Evolutionary conservation across 768 basidiomycete genomes (phyloP).

Genomic region (Sutorius australiensis): DNA sequence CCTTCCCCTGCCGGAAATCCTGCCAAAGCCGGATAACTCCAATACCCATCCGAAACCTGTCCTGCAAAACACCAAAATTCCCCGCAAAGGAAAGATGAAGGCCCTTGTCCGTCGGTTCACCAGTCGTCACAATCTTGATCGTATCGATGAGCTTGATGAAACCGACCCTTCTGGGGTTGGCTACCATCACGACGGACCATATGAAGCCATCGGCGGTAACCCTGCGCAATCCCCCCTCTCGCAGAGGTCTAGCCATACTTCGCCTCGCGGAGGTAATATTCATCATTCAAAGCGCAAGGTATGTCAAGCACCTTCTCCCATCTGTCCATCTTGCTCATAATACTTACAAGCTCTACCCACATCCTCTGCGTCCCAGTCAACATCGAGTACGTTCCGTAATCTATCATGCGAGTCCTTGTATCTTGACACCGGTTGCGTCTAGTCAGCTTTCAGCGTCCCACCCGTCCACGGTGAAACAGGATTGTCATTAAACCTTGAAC

Average conservation of each 20-base stretch:
- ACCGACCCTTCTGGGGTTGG: conserved; percentile 61
- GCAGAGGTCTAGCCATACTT: background rate
- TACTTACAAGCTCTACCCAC: conserved; percentile 12
- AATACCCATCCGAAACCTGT: background rate
- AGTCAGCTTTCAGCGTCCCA: conserved; percentile 10
- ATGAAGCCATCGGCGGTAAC: conserved; percentile 52
- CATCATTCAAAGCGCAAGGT: conserved; percentile 18
- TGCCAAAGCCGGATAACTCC: background rate
- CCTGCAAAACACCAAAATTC: conserved; percentile 1
- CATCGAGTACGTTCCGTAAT: conserved; percentile 18
- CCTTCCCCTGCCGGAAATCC: background rate
- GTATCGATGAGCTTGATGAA: conserved; percentile 77
- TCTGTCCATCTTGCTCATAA: conserved; percentile 5
- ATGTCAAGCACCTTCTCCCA: conserved; percentile 10
- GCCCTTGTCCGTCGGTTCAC: conserved; percentile 28
- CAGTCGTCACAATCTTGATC: conserved; percentile 45
- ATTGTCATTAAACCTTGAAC: conserved; percentile 48
- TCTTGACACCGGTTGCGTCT: conserved; percentile 9
- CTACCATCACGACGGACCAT: conserved; percentile 72
- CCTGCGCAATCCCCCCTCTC: conserved; percentile 9
- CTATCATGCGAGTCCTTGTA: background rate
- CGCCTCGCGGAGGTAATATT: background rate
- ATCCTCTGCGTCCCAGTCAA: conserved; percentile 7
- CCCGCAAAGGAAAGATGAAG: conserved; percentile 22
- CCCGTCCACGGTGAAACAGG: conserved; percentile 18